phyloP scores from a whole-genome alignment of 257 asterid species.

The Salvia rosmarinus region DNA sequence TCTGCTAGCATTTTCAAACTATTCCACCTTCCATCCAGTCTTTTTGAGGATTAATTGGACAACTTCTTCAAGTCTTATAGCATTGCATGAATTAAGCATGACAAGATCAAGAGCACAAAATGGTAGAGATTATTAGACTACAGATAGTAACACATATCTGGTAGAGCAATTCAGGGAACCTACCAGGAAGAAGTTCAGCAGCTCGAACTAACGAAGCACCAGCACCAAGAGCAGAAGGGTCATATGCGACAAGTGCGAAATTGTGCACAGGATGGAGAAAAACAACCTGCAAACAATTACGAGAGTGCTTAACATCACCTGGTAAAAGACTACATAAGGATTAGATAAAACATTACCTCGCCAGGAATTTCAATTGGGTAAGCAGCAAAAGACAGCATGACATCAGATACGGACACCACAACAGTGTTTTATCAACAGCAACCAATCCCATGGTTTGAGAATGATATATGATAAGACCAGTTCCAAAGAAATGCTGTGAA shows the following conservation, averaged over 20 bases:
- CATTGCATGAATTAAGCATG: slow-evolving; percentile 5
- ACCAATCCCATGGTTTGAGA: slow-evolving; percentile 90
- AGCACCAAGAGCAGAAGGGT: slow-evolving; percentile 86
- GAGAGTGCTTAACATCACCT: slow-evolving; percentile 25
- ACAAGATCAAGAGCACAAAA: slow-evolving; percentile 16
- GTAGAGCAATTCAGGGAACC: slow-evolving; percentile 27
- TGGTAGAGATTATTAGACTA: slow-evolving; percentile 2
- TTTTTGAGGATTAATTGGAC: neutral
- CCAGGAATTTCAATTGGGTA: slow-evolving; percentile 98
- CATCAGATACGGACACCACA: slow-evolving; percentile 92
- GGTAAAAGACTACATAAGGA: slow-evolving; percentile 26
- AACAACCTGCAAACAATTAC: slow-evolving; percentile 70
- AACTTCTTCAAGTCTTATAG: neutral
- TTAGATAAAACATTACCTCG: slow-evolving; percentile 61
- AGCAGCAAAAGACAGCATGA: slow-evolving; percentile 98
- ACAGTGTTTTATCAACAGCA: slow-evolving; percentile 98
- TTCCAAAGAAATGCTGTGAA: slow-evolving; percentile 96
- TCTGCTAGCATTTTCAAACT: slow-evolving; percentile 10
- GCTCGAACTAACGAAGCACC: slow-evolving; percentile 89
- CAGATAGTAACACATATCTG: slow-evolving; percentile 8
- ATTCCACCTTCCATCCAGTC: slow-evolving; percentile 24
- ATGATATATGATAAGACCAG: slow-evolving; percentile 89
- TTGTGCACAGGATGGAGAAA: slow-evolving; percentile 99
- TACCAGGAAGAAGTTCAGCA: slow-evolving; percentile 98
- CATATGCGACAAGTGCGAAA: slow-evolving; percentile 93